phyloP scores from a whole-genome alignment of 805 yeast species.

The Candida rishiriensis region DNA sequence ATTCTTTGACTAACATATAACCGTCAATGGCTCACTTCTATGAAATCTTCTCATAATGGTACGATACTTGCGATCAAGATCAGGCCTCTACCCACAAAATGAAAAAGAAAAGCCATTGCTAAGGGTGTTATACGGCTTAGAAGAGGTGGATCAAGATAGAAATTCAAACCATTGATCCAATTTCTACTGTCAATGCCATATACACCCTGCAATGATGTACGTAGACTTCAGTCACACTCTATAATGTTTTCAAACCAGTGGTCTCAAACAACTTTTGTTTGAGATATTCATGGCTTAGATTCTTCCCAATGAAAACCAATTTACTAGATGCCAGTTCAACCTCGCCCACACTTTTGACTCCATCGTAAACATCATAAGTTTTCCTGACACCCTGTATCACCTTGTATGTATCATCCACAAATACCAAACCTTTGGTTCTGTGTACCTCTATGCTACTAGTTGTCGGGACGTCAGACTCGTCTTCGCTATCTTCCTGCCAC shows the following conservation, averaged over 20 bases:
- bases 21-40: too few species aligned
- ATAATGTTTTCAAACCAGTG: constrained; percentile 4
- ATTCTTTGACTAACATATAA: too few species aligned
- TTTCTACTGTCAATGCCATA: too few species aligned
- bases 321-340: constrained; percentile 14
- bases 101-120: too few species aligned
- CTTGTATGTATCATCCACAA: constrained; percentile 37
- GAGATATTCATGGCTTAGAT: constrained; percentile 11
- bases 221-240: too few species aligned
- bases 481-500: constrained; percentile 59
- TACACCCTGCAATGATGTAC: too few species aligned
- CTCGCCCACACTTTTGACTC: constrained; percentile 11
- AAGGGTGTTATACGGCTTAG: too few species aligned
- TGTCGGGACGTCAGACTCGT: constrained; percentile 2
- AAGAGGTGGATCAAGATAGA: too few species aligned
- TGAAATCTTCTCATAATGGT: too few species aligned
- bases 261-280: constrained; percentile 3
- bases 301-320: constrained; percentile 31
- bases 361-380: constrained; percentile 73
- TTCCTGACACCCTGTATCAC: constrained; percentile 92
- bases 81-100: too few species aligned
- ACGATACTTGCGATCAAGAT: too few species aligned
- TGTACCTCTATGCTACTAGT: constrained; percentile 56
- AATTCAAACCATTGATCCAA: too few species aligned
- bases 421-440: constrained; percentile 73